Evolutionary conservation across 2,329 filamentous ascomycete species (phyloP), one percentile per base, ranked within the genome.

Genomic region (Hypoxylon sp.): DNA sequence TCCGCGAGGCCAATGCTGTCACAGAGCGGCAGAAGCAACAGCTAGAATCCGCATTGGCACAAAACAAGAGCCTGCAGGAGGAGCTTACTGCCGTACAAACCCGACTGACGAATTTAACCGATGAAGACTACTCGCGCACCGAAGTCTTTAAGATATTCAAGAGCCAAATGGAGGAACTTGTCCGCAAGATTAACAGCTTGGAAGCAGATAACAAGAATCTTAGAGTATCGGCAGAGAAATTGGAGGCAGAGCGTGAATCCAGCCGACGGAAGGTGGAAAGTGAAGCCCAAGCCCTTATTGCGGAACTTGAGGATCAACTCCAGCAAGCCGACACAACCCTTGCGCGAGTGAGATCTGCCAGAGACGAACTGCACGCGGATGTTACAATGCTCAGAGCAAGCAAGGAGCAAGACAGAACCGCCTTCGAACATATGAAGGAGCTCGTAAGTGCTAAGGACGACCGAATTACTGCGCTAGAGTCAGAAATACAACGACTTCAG

Each of bases 101-200:
- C 15, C 86, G 90, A 78, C 85, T 92, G 52, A 90, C 93, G 13
- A 90, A 88, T 61, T 83, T 94, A 48, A 92, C 92, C 0, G 96
- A 99, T 75, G 96, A 99, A 69, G 96, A 99, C 74, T 98, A 97
- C 77, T 91, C 94, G 44, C 90, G 93, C 63, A 97, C 94, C 3
- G 94, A 98, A 74, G 86, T 97, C 2, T 99, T 97, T 86, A 98
- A 97, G 81, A 89, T 92, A 69, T 87, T 98, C 76, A 97, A 94
- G 81, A 88, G 87, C 24, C 93, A 98, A 75, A 93, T 97, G 74
- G 96, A 98, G 76, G 95, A 98, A 74, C 88, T 97, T 7, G 93
- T 98, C 73, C 95, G 93, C 79, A 91, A 93, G 39, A 90, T 97
- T 75, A 99, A 99, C 79, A 91, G 95, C 74, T 82, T 98, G 13